These are phyloP conservation scores for Salvia hispanica DNA, from an alignment of 257 asterid species.

Conservation along the genomic window DNA sequence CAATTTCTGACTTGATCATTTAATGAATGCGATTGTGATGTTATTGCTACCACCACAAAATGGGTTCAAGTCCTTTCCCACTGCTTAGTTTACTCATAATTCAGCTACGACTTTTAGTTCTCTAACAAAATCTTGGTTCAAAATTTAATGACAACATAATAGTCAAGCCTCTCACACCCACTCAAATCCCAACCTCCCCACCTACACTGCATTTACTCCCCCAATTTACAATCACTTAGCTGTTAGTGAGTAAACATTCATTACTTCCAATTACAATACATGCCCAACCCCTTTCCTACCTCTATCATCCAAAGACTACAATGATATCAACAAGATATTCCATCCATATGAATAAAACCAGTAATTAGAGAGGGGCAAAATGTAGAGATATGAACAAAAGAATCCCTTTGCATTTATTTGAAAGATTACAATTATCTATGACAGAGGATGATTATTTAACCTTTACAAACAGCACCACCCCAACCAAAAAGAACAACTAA, in stretches of 20 bases:
- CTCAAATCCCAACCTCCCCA: constrained; percentile 38
- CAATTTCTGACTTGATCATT: constrained; percentile 15
- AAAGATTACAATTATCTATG: constrained; percentile 43
- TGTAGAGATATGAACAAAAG: constrained; percentile 22
- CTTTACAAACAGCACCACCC: constrained; percentile 42
- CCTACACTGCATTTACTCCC: constrained; percentile 42
- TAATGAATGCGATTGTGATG: constrained; percentile 15
- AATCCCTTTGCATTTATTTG: constrained; percentile 38
- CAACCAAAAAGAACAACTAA: constrained; percentile 36
- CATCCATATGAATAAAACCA: no score
- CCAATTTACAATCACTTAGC: constrained; percentile 31
- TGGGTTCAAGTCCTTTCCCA: constrained; percentile 14
- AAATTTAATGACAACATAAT: constrained; percentile 29
- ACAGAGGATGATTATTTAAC: constrained; percentile 34
- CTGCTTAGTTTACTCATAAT: constrained; percentile 9
- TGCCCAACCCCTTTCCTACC: no score
- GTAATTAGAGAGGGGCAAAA: background rate
- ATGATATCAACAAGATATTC: no score
- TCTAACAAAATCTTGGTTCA: constrained; percentile 29
- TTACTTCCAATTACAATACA: no score
- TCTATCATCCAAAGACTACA: no score
- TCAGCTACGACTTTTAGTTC: background rate
- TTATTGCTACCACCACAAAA: constrained; percentile 10
- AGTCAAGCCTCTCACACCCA: constrained; percentile 11
- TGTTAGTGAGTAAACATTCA: constrained; percentile 19